These are phyloP conservation scores for Tillandsia leiboldiana DNA, from an alignment of 176 grass and related monocot species.

Conservation along the genomic window DNA sequence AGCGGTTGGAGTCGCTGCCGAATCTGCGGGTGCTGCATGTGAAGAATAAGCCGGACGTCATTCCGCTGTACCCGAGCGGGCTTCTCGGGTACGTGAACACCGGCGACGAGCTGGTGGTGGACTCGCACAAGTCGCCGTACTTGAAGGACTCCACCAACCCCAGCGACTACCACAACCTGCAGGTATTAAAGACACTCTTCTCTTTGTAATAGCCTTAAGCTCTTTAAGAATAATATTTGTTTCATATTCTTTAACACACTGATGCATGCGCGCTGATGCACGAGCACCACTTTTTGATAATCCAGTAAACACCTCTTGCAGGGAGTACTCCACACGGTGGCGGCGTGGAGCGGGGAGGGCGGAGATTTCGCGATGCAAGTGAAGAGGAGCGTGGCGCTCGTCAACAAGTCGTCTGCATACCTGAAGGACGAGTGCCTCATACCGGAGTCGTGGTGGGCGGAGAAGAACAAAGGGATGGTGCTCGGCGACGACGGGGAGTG, in stretches of 20 bases:
- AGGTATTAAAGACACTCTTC: too few species aligned
- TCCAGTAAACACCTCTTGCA: conserved; percentile 11
- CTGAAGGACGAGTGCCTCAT: conserved; percentile 67
- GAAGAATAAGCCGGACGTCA: conserved; percentile 58
- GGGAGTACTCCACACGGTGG: conserved; percentile 71
- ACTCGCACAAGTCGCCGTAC: conserved; percentile 61
- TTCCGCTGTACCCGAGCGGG: conserved; percentile 60
- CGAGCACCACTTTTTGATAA: too few species aligned
- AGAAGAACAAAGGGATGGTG: conserved; percentile 77
- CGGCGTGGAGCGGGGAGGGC: conserved; percentile 52
- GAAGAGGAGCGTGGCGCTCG: conserved; percentile 59
- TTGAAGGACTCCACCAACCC: conserved; percentile 43
- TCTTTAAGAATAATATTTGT: too few species aligned
- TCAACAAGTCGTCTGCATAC: conserved; percentile 76
- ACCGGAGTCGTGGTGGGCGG: conserved; percentile 88
- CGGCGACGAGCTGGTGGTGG: conserved; percentile 37
- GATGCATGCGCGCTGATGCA: too few species aligned
- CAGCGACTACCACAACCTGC: conserved; percentile 76
- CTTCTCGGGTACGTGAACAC: conserved; percentile 45
- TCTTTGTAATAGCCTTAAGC: too few species aligned
- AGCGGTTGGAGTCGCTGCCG: conserved; percentile 37
- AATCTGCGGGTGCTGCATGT: conserved; percentile 57
- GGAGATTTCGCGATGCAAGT: conserved; percentile 65
- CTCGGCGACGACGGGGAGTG: conserved; percentile 45
- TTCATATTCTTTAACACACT: too few species aligned